Evolutionary conservation across 2,329 filamentous ascomycete species (phyloP).

Genomic region (Diaporthe aspalathi): DNA sequence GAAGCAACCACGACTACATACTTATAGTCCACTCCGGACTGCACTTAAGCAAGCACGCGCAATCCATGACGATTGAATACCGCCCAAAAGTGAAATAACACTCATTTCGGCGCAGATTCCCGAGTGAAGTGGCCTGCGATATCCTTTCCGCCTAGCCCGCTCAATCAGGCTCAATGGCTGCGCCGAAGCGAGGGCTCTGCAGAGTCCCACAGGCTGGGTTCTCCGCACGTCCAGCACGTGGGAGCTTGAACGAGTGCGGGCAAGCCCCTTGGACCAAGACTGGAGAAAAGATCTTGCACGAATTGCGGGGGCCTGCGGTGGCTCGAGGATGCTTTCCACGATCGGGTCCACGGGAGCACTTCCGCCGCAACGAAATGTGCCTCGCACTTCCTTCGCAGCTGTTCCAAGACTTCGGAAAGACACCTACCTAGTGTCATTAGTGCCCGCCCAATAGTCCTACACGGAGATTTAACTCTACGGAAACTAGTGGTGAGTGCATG

Average conservation of each 20-base stretch:
- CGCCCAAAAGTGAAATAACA: neutral
- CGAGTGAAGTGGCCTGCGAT: neutral
- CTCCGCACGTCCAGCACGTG: constrained; percentile 31
- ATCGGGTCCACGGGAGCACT: constrained; percentile 25
- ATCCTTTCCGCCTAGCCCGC: neutral
- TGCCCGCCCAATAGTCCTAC: neutral
- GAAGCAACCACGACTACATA: too few relatives aligned
- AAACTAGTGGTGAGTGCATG: neutral
- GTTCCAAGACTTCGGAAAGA: neutral
- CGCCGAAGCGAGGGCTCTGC: constrained; percentile 17
- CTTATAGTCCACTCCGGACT: neutral
- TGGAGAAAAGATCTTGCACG: constrained; percentile 39
- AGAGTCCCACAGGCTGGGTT: constrained; percentile 29
- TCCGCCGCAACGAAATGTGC: too few relatives aligned
- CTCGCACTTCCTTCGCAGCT: too few relatives aligned
- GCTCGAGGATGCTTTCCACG: neutral
- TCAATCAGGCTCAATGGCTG: constrained; percentile 19
- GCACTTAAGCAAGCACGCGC: neutral
- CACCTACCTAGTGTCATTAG: neutral
- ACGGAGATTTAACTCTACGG: neutral
- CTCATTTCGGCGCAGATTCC: constrained; percentile 2
- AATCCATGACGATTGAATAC: neutral
- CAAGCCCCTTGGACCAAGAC: constrained; percentile 23
- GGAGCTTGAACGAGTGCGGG: constrained; percentile 24
- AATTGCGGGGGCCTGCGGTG: constrained; percentile 17